phyloP scores from a whole-genome alignment of 208 protist genomes.

The Leishmania turanica region DNA sequence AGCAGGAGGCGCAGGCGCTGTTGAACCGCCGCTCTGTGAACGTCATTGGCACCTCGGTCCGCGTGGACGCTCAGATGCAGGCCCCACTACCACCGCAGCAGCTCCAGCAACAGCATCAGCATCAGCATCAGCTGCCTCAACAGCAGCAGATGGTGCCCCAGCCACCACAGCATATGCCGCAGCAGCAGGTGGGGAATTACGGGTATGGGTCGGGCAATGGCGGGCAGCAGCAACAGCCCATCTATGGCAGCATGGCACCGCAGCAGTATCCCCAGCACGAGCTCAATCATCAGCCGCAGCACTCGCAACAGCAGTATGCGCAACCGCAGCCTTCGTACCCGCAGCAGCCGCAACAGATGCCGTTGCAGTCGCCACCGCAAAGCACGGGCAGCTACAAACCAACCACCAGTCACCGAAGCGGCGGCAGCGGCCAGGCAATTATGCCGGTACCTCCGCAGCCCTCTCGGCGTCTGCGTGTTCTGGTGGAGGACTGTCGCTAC shows the following conservation, averaged over 20 bases:
- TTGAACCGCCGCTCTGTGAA: conserved; percentile 68
- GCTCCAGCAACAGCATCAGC: neutral
- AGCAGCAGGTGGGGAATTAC: conserved; percentile 5
- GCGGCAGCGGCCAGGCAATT: conserved; percentile 18
- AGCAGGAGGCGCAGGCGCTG: conserved; percentile 69
- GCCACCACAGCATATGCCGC: neutral
- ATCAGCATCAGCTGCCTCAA: neutral
- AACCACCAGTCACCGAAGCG: neutral
- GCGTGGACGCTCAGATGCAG: conserved; percentile 45
- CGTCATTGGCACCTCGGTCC: conserved; percentile 68
- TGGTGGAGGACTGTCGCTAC: conserved; percentile 86
- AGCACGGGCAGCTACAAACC: neutral
- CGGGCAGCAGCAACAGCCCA: neutral
- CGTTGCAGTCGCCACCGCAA: conserved; percentile 3
- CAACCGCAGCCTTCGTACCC: neutral
- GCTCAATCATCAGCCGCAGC: neutral
- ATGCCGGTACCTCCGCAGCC: conserved; percentile 24
- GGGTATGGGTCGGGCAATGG: neutral
- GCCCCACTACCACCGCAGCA: neutral
- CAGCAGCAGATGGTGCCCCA: conserved; percentile 10
- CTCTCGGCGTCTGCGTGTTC: conserved; percentile 52
- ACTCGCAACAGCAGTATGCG: neutral
- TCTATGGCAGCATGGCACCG: neutral
- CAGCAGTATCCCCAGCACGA: conserved; percentile 6
- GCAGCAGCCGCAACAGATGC: neutral